These are phyloP conservation scores for Diaporthe eres DNA, from an alignment of 2,329 filamentous ascomycete species.

Conservation along the genomic window DNA sequence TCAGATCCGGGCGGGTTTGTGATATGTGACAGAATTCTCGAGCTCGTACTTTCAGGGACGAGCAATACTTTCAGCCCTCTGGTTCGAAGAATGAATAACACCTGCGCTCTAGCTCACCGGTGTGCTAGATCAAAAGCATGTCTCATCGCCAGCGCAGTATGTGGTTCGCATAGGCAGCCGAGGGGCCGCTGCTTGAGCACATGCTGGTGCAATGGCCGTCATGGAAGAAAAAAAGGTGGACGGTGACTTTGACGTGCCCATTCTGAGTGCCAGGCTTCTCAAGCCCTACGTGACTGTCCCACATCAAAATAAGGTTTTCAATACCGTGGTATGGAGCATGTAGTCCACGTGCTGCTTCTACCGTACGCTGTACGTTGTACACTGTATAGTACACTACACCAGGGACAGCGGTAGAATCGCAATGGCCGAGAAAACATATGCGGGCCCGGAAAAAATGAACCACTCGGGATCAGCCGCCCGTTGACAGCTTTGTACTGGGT, in stretches of 20 bases:
- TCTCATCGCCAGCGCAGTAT: slow-evolving; percentile 11
- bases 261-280: background rate
- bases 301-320: slow-evolving; percentile 23
- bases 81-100: slow-evolving; percentile 12
- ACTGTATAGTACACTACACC: background rate
- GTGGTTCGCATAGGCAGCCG: background rate
- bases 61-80: slow-evolving; percentile 23
- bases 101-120: slow-evolving; percentile 17
- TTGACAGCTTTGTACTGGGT: slow-evolving; percentile 15
- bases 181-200: background rate
- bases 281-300: slow-evolving; percentile 3
- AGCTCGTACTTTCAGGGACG: slow-evolving; percentile 1
- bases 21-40: slow-evolving; percentile 30
- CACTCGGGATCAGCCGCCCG: slow-evolving; percentile 28
- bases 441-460: slow-evolving; percentile 22
- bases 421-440: slow-evolving; percentile 8
- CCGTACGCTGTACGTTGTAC: slow-evolving; percentile 9
- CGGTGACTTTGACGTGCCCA: background rate
- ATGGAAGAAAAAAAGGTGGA: background rate
- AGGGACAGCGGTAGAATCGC: background rate
- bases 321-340: slow-evolving; percentile 8
- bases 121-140: slow-evolving; percentile 14
- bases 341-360: slow-evolving; percentile 24
- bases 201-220: background rate
- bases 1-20: slow-evolving; percentile 20